Evolutionary conservation across 2,329 filamentous ascomycete genomes (phyloP).

Genomic region (Xylaria multiplex): DNA sequence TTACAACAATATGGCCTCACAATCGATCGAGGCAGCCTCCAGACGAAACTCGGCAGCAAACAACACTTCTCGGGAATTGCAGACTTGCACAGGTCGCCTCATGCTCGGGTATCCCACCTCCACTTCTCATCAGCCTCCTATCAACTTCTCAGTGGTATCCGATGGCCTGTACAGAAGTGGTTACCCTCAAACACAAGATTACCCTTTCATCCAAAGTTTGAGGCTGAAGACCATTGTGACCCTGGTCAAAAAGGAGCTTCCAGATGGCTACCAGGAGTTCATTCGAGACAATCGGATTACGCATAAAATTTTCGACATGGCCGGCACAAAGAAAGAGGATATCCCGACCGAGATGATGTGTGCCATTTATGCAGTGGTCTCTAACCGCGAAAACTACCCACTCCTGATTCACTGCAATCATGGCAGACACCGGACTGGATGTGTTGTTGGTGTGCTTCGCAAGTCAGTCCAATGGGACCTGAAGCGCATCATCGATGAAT

Average conservation of each 20-base stretch:
- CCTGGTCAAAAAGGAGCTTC: conserved; percentile 70
- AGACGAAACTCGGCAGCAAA: conserved; percentile 13
- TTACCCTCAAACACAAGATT: conserved; percentile 78
- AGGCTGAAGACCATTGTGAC: conserved; percentile 82
- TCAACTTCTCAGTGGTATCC: conserved; percentile 81
- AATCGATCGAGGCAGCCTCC: conserved; percentile 9
- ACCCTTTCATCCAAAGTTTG: conserved; percentile 73
- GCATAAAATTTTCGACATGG: conserved; percentile 80
- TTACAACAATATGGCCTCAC: conserved; percentile 17
- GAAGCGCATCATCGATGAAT: conserved; percentile 74
- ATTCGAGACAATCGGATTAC: conserved; percentile 73
- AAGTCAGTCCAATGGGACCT: conserved; percentile 76
- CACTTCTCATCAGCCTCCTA: conserved; percentile 53
- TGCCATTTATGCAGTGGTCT: conserved; percentile 74
- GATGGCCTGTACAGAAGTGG: conserved; percentile 83
- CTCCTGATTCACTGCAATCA: conserved; percentile 93
- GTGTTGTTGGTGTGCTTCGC: conserved; percentile 82
- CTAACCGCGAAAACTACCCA: conserved; percentile 79
- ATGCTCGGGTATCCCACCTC: conserved; percentile 9
- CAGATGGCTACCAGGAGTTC: conserved; percentile 67
- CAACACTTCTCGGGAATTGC: conserved; percentile 17
- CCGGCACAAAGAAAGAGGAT: conserved; percentile 85
- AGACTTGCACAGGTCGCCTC: conserved; percentile 20
- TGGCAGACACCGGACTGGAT: conserved; percentile 91
- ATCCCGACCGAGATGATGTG: conserved; percentile 75